Percentiles rank a stretch among this genome's conserved stretches.
These are phyloP conservation scores for Huntiella decipiens DNA, from an alignment of 2,329 filamentous ascomycete species.

Conservation along the genomic window DNA sequence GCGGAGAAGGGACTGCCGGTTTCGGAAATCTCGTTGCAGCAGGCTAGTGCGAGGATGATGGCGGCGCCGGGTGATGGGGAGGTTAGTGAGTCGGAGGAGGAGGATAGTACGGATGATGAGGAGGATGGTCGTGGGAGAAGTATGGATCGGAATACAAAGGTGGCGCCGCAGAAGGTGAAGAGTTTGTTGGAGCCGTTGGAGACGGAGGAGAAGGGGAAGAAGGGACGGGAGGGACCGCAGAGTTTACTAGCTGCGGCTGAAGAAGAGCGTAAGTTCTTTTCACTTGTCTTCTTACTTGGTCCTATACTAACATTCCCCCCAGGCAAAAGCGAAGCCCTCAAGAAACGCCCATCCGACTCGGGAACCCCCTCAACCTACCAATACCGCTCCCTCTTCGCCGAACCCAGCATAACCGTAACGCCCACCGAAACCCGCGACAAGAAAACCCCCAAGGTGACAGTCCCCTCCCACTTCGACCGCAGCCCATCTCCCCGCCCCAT, in stretches of 20 bases:
- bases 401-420: constrained; percentile 47
- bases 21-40: neutral
- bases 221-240: constrained; percentile 22
- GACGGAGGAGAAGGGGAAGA: constrained; percentile 9
- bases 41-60: neutral
- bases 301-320: neutral
- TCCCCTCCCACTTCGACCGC: constrained; percentile 68
- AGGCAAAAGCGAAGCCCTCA: constrained; percentile 4
- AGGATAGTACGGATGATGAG: constrained; percentile 37
- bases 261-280: constrained; percentile 51
- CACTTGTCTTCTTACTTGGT: neutral
- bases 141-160: constrained; percentile 22
- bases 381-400: constrained; percentile 44
- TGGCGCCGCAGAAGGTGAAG: neutral
- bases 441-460: constrained; percentile 30
- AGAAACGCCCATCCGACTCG: constrained; percentile 14
- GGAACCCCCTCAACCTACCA: constrained; percentile 29
- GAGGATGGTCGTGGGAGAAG: constrained; percentile 45
- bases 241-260: constrained; percentile 57
- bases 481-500: constrained; percentile 26
- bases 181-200: constrained; percentile 17
- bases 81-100: constrained; percentile 50
- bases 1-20: constrained; percentile 39
- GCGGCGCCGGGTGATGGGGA: constrained; percentile 20
- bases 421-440: too few relatives aligned